phyloP scores from a whole-genome alignment of 1,284 basidiomycete genomes.

The Testicularia cyperi region DNA sequence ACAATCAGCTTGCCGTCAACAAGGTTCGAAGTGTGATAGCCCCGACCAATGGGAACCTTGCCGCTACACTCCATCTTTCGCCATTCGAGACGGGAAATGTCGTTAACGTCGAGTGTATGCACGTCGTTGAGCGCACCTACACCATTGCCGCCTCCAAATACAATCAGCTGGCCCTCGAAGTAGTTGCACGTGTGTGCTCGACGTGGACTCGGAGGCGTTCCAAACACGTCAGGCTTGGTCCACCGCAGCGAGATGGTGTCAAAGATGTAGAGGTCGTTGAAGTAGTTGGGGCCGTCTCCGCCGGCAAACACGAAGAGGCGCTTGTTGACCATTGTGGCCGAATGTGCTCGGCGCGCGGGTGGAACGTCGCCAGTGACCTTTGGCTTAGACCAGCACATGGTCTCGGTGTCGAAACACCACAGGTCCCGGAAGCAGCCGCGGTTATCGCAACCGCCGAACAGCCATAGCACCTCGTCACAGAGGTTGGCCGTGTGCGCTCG shows the following conservation, averaged over 20 bases:
- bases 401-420: slow-evolving; percentile 85
- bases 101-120: slow-evolving; percentile 77
- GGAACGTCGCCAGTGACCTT: slow-evolving; percentile 38
- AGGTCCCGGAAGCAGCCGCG: slow-evolving; percentile 75
- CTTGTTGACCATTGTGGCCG: slow-evolving; percentile 77
- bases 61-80: slow-evolving; percentile 55
- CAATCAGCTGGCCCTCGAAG: slow-evolving; percentile 73
- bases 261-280: slow-evolving; percentile 72
- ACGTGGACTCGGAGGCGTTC: slow-evolving; percentile 67
- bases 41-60: slow-evolving; percentile 67
- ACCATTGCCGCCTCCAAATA: slow-evolving; percentile 91
- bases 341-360: slow-evolving; percentile 77
- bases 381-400: slow-evolving; percentile 77
- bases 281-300: slow-evolving; percentile 71
- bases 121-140: slow-evolving; percentile 83
- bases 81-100: slow-evolving; percentile 69
- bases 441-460: slow-evolving; percentile 86
- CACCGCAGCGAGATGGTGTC: slow-evolving; percentile 66
- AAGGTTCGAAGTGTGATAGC: slow-evolving; percentile 87
- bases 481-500: slow-evolving; percentile 82
- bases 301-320: slow-evolving; percentile 82
- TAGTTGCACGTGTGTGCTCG: slow-evolving; percentile 83
- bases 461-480: slow-evolving; percentile 77
- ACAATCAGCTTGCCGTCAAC: slow-evolving; percentile 81
- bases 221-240: slow-evolving; percentile 39